Percentiles rank a stretch among this genome's conserved stretches.
Evolutionary conservation across 495 filamentous ascomycete genomes (phyloP).

Genomic region (Cryomyces minteri): DNA sequence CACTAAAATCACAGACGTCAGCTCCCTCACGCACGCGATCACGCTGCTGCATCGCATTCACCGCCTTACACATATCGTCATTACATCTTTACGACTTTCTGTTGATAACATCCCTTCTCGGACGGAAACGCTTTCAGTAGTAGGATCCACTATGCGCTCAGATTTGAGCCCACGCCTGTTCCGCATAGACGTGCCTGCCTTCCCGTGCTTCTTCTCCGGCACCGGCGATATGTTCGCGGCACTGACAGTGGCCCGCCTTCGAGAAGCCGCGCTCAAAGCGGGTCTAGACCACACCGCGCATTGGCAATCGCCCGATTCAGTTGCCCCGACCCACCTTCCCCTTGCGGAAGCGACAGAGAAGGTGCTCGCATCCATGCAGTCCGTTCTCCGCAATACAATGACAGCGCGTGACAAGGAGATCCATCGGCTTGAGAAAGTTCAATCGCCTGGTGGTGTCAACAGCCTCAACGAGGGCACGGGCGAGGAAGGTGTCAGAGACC

Average conservation of each 20-base stretch:
- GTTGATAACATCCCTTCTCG: neutral
- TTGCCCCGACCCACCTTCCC: conserved; percentile 45
- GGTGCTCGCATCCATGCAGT: conserved; percentile 87
- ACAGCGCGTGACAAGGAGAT: conserved; percentile 42
- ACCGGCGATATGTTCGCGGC: conserved; percentile 98
- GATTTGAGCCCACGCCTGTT: conserved; percentile 52
- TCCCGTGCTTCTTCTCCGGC: conserved; percentile 86
- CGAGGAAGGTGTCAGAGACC: conserved; percentile 24
- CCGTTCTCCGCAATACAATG: conserved; percentile 60
- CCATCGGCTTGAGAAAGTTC: conserved; percentile 13
- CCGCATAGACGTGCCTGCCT: conserved; percentile 63
- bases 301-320: conserved; percentile 34
- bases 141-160: conserved; percentile 49
- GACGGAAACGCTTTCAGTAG: conserved; percentile 39
- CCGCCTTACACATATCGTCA: conserved; percentile 72
- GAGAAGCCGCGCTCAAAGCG: conserved; percentile 47
- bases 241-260: conserved; percentile 65
- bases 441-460: conserved; percentile 1
- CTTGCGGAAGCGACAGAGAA: conserved; percentile 67
- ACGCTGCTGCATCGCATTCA: conserved; percentile 57
- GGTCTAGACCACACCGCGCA: conserved; percentile 9
- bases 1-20: conserved; percentile 58
- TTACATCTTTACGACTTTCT: conserved; percentile 61
- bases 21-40: conserved; percentile 53
- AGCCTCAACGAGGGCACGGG: conserved; percentile 13